Conservation (phyloP, 139 green algal genomes). For the Desmodesmus armatus region DNA sequence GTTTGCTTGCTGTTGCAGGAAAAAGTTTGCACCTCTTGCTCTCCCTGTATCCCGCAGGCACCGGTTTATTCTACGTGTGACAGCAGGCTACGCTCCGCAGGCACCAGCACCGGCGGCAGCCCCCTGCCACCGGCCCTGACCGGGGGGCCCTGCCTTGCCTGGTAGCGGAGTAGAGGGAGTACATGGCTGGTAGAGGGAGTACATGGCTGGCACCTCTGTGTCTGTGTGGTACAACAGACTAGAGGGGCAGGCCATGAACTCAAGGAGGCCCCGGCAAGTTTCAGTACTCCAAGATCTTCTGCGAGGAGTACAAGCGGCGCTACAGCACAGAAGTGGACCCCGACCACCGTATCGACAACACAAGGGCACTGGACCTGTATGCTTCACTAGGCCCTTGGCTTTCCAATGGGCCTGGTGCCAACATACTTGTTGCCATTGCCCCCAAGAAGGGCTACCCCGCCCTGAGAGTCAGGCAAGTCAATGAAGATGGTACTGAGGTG, state of each 20-base stretch:
- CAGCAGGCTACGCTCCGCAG: too few relatives aligned
- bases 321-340: neutral
- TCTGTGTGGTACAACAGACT: too few relatives aligned
- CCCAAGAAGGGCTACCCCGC: neutral
- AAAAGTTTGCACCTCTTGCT: too few relatives aligned
- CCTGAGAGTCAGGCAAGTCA: neutral
- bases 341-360: neutral
- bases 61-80: too few relatives aligned
- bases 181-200: too few relatives aligned
- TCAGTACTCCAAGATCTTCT: neutral
- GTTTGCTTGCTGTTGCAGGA: too few relatives aligned
- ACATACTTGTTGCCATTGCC: conserved; percentile 12
- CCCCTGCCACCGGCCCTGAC: too few relatives aligned
- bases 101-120: too few relatives aligned
- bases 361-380: neutral
- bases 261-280: neutral
- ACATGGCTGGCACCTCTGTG: too few relatives aligned
- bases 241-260: neutral
- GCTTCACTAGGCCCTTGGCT: neutral
- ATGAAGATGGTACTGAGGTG: neutral
- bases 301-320: neutral
- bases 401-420: neutral
- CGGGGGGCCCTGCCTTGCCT: too few relatives aligned
- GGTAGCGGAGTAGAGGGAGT: too few relatives aligned
- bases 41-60: too few relatives aligned